phyloP scores from a whole-genome alignment of 768 basidiomycete genomes.

The Amanita muscaria region DNA sequence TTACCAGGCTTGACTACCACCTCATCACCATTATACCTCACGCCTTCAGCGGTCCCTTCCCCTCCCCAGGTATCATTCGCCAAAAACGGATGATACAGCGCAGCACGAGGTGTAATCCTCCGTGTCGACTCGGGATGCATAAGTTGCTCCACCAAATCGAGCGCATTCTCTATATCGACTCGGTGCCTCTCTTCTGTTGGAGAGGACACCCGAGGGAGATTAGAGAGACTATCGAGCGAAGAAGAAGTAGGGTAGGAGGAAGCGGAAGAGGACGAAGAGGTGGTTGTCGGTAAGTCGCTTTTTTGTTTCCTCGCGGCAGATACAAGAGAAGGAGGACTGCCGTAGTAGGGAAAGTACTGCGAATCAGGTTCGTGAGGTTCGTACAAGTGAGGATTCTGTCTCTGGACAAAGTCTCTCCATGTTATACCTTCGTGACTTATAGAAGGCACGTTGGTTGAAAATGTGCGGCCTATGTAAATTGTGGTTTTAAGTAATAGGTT shows the following conservation, averaged over 20 bases:
- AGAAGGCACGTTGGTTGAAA: slow-evolving; percentile 84
- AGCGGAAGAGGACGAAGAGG: not conserved
- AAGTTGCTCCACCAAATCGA: slow-evolving; percentile 67
- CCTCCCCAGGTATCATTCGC: slow-evolving; percentile 7
- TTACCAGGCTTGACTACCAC: slow-evolving; percentile 14
- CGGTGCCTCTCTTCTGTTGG: slow-evolving; percentile 31
- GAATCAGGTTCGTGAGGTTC: slow-evolving; percentile 41
- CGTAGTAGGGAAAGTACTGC: slow-evolving; percentile 48
- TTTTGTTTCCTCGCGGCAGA: no score
- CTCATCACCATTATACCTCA: slow-evolving; percentile 22
- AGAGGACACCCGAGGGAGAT: slow-evolving; percentile 8
- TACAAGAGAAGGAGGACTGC: slow-evolving; percentile 11
- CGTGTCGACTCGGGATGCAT: slow-evolving; percentile 73
- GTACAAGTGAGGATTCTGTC: slow-evolving; percentile 64
- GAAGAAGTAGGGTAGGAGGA: slow-evolving; percentile 12
- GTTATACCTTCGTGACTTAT: slow-evolving; percentile 56
- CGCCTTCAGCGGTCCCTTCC: slow-evolving; percentile 5
- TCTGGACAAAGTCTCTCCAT: slow-evolving; percentile 69
- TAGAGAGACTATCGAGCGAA: slow-evolving; percentile 4
- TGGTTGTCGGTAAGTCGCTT: slow-evolving; percentile 9
- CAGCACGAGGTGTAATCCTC: slow-evolving; percentile 67
- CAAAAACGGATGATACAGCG: slow-evolving; percentile 77
- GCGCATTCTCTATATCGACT: slow-evolving; percentile 51
- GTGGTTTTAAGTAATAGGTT: slow-evolving; percentile 1
- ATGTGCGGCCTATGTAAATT: slow-evolving; percentile 60